phyloP scores from a whole-genome alignment of 257 asterid species.

The Nicotiana tabacum region DNA sequence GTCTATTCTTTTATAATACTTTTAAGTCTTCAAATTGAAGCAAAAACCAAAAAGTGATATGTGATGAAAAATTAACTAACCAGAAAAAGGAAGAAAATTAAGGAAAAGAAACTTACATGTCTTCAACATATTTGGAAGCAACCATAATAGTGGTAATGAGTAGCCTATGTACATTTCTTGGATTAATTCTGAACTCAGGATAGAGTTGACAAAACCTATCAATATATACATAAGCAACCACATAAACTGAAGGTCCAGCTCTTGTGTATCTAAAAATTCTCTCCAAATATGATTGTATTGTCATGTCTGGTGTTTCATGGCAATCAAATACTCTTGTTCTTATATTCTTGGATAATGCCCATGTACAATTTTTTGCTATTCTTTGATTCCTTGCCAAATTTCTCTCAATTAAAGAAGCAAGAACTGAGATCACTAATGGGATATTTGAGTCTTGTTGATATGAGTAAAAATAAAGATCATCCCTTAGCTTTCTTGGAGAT shows the following conservation, averaged over 20 bases:
- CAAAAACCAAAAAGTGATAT: neutral
- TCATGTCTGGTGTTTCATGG: slow-evolving; percentile 74
- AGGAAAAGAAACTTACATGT: slow-evolving; percentile 50
- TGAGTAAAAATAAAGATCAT: slow-evolving; percentile 65
- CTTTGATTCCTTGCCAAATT: slow-evolving; percentile 67
- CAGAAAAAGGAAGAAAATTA: too few relatives aligned
- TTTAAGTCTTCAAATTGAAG: neutral
- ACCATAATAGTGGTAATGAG: slow-evolving; percentile 87
- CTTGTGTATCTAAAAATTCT: slow-evolving; percentile 76
- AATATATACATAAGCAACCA: slow-evolving; percentile 79
- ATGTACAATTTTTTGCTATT: slow-evolving; percentile 39
- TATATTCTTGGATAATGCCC: slow-evolving; percentile 15
- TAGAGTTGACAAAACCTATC: slow-evolving; percentile 68
- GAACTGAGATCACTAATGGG: slow-evolving; percentile 84
- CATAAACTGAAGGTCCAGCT: slow-evolving; percentile 88
- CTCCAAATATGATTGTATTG: slow-evolving; percentile 72
- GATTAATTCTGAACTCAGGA: slow-evolving; percentile 65
- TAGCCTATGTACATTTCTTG: slow-evolving; percentile 68
- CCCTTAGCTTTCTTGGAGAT: slow-evolving; percentile 77
- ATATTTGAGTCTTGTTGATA: slow-evolving; percentile 42
- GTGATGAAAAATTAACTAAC: too few relatives aligned
- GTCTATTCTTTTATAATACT: neutral
- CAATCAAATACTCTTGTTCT: slow-evolving; percentile 59
- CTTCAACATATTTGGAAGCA: slow-evolving; percentile 93
- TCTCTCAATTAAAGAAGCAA: slow-evolving; percentile 83